Evolutionary conservation across 2,329 filamentous ascomycete species (phyloP).

Genomic region (Epichloe uncinata): DNA sequence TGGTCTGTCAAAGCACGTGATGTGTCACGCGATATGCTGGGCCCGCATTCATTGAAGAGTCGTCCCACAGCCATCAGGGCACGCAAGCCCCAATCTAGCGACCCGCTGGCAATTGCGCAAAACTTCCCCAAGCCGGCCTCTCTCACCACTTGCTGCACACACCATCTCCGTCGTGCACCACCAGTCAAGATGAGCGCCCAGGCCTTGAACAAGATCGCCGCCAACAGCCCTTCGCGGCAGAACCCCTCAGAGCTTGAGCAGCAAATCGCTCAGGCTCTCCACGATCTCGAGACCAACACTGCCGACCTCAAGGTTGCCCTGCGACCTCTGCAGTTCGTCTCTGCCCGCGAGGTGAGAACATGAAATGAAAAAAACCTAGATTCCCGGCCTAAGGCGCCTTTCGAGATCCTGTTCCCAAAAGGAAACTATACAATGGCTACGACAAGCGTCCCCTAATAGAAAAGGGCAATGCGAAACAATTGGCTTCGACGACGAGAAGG

Average conservation of each 20-base stretch:
- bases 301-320: constrained; percentile 93
- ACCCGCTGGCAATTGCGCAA: constrained; percentile 17
- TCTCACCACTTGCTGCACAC: constrained; percentile 15
- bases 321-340: constrained; percentile 96
- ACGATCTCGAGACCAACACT: constrained; percentile 98
- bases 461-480: not conserved
- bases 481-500: constrained; percentile 7
- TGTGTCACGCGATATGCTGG: not conserved
- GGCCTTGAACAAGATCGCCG: constrained; percentile 94
- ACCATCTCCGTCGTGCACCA: constrained; percentile 21
- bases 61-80: constrained; percentile 16
- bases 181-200: constrained; percentile 49
- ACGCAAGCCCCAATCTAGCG: constrained; percentile 30
- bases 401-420: constrained; percentile 32
- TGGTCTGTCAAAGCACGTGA: not conserved
- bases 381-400: constrained; percentile 5
- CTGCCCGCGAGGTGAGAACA: constrained; percentile 93
- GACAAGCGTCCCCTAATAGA: constrained; percentile 9
- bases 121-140: constrained; percentile 15
- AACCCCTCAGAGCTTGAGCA: constrained; percentile 96
- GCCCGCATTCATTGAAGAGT: too few species aligned
- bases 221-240: constrained; percentile 91
- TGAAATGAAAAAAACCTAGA: constrained; percentile 18
- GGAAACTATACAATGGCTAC: constrained; percentile 22
- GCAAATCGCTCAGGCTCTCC: constrained; percentile 92